phyloP scores from a whole-genome alignment of 495 filamentous ascomycete species.

The Penicillium flavigenum region DNA sequence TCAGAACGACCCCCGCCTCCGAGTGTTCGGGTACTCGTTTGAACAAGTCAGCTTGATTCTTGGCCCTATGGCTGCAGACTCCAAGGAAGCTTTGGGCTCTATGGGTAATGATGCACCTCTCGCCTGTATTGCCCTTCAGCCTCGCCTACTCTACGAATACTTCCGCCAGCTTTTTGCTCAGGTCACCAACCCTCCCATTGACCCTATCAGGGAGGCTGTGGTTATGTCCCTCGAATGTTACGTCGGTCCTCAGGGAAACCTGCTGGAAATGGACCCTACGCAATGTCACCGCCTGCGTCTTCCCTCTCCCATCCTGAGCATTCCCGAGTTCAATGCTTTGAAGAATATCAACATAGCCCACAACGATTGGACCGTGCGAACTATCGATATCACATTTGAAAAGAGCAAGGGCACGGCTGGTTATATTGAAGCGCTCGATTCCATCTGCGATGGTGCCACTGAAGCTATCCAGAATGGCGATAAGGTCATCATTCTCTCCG shows the following conservation, averaged over 20 bases:
- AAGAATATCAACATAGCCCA: constrained; percentile 74
- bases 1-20: constrained; percentile 81
- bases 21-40: constrained; percentile 92
- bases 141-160: constrained; percentile 93
- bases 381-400: constrained; percentile 96
- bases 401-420: constrained; percentile 82
- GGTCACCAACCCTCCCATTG: constrained; percentile 98
- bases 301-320: constrained; percentile 86
- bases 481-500: constrained; percentile 86
- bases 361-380: constrained; percentile 83
- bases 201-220: constrained; percentile 96
- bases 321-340: constrained; percentile 88
- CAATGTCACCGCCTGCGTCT: constrained; percentile 88
- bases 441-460: constrained; percentile 82
- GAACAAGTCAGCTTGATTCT: constrained; percentile 95
- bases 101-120: constrained; percentile 99
- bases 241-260: constrained; percentile 94
- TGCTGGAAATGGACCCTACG: constrained; percentile 88
- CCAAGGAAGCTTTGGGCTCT: constrained; percentile 98
- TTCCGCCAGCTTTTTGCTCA: constrained; percentile 99
- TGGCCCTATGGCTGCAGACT: constrained; percentile 96
- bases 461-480: constrained; percentile 82
- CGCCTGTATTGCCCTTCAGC: constrained; percentile 85
- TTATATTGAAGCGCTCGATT: constrained; percentile 86
- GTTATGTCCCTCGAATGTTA: constrained; percentile 99